A percentile compares a stretch with the other conserved stretches of the same genome.
Evolutionary conservation across 495 filamentous ascomycete species (phyloP).

Genomic region (Melanomma pulvis-pyrius): DNA sequence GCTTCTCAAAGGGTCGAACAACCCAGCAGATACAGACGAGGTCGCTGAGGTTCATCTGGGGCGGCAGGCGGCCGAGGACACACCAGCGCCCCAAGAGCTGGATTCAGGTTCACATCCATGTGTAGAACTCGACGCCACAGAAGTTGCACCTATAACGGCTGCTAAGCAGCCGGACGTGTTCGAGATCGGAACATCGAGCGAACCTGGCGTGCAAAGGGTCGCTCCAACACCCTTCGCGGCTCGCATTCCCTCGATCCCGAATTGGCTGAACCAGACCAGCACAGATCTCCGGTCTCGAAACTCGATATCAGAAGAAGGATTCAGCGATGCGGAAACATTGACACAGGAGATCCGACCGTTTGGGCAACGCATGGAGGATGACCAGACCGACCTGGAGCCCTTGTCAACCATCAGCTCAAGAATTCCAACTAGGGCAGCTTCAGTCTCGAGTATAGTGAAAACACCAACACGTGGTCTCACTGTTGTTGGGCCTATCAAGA

Average conservation of each 20-base stretch:
- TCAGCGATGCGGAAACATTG: conserved; percentile 36
- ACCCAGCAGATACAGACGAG: conserved; percentile 23
- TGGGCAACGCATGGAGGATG: conserved; percentile 20
- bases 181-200: conserved; percentile 29
- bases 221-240: neutral
- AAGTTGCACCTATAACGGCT: neutral
- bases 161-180: conserved; percentile 6
- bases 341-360: conserved; percentile 14
- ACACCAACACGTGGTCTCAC: conserved; percentile 37
- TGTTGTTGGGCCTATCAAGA: conserved; percentile 29
- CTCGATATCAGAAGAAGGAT: conserved; percentile 29
- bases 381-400: conserved; percentile 29
- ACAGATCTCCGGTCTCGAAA: neutral
- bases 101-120: conserved; percentile 11
- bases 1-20: conserved; percentile 32
- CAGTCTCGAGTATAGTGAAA: conserved; percentile 33
- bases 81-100: conserved; percentile 22
- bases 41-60: conserved; percentile 36
- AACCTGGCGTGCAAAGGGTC: conserved; percentile 16
- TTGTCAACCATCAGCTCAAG: conserved; percentile 17
- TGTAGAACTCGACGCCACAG: conserved; percentile 4
- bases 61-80: neutral
- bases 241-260: conserved; percentile 5
- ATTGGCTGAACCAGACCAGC: conserved; percentile 7
- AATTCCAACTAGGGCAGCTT: conserved; percentile 19